Evolutionary conservation across 192 early-diverging fungal species (phyloP), one percentile per base, ranked within the genome.

Genomic region (Rhizoclosmatium globosum): DNA sequence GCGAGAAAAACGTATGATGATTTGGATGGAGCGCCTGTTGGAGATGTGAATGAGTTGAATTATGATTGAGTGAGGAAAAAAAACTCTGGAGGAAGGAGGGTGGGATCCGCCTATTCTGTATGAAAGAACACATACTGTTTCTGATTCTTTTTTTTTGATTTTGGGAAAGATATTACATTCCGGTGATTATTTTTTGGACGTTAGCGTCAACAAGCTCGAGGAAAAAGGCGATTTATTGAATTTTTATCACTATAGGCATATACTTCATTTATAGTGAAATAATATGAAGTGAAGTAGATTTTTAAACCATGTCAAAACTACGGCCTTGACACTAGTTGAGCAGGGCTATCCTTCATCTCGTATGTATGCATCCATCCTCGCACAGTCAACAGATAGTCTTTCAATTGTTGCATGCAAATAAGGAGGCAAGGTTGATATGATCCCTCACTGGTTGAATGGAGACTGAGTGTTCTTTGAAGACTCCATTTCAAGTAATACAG

Each of bases 1-100:
- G 42, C 76, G 3, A 65, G 76, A 23, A 77, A 67, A 39, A 53
- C 39, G 45, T 84, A 82, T 50, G 71, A 75, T 66, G 83, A 79
- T 47, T 71, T 67, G 73, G 81, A 76, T 47, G 53, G 9, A 1
- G 80, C 77, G 21, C 66, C 74, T 44, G 72, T 71, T 41, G 64
- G 61, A 41, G 71, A 56, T 44, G 67, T 67, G 47, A 72, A 79
- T 68, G 62, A 68, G 56, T 53, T n/a, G n/a, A n/a, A n/a, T n/a
- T n/a, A n/a, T n/a, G n/a, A n/a, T n/a, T n/a, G n/a, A n/a, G n/a
- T n/a, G n/a, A n/a, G n/a, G n/a, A n/a, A n/a, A n/a, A n/a, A n/a
- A n/a, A n/a, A n/a, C n/a, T n/a, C n/a, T n/a, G 71, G 38, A 75
- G 53, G 19, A 56, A 56, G 53, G 53, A 6, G 41, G 13, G 38